A percentile compares a stretch with the other conserved stretches of the same genome.
Evolutionary conservation across 1,139 yeast genomes (phyloP).

Genomic region (Pichia sp.): DNA sequence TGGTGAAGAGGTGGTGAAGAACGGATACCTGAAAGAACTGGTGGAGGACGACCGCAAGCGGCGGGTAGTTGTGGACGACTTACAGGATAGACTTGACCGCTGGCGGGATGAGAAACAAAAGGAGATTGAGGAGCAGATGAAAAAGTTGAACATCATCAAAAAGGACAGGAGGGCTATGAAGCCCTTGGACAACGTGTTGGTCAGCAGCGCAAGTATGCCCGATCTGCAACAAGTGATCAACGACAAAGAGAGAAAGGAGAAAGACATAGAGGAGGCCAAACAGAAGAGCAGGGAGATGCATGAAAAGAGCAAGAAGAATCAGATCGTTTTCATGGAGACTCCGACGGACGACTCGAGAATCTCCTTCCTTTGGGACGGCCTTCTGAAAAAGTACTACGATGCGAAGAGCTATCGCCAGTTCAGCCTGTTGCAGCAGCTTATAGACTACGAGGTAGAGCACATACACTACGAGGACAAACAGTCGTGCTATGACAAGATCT

Average conservation of each 20-base stretch:
- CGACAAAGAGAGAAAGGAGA: conserved; percentile 4
- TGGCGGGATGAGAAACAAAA: conserved; percentile 17
- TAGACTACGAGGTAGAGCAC: conserved; percentile 3
- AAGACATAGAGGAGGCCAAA: conserved; percentile 1
- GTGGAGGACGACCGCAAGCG: conserved; percentile 7
- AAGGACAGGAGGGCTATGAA: conserved; percentile 2
- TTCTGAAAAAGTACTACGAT: neutral
- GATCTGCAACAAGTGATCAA: conserved; percentile 14
- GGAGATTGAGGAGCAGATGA: conserved; percentile 18
- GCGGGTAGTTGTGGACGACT: conserved; percentile 4
- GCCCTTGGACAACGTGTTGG: conserved; percentile 7
- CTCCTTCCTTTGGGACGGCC: conserved; percentile 1
- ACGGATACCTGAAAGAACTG: conserved; percentile 7
- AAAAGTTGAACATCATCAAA: conserved; percentile 11
- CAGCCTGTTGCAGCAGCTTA: neutral
- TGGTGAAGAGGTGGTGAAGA: conserved; percentile 4
- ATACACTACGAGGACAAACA: neutral
- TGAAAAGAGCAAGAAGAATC: conserved; percentile 13
- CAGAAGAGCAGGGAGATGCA: conserved; percentile 8
- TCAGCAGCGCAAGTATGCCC: conserved; percentile 16
- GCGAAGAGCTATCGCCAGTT: neutral
- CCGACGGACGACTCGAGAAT: conserved; percentile 10
- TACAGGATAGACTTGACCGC: conserved; percentile 12
- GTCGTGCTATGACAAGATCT: conserved; percentile 12
- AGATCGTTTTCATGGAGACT: conserved; percentile 20